Percentiles rank a stretch among this genome's conserved stretches.
These are phyloP conservation scores for Logfia minima DNA, from an alignment of 129 eudicot genomes.

Conservation along the genomic window DNA sequence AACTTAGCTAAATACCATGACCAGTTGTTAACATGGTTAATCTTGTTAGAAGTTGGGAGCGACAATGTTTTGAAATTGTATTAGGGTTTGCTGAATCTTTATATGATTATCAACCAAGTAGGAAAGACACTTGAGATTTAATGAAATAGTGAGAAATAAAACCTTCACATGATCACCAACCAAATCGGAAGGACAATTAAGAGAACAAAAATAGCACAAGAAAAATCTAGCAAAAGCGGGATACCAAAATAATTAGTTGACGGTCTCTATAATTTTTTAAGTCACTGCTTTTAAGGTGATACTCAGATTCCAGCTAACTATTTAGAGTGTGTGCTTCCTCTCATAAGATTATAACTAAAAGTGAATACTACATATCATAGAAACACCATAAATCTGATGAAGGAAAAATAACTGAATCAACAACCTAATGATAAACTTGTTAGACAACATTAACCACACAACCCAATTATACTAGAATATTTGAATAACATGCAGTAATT, in stretches of 20 bases:
- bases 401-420: not conserved
- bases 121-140: no score
- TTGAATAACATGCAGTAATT: not conserved
- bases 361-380: no score
- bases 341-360: no score
- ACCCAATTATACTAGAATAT: not conserved
- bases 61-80: not conserved
- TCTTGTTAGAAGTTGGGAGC: not conserved
- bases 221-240: not conserved
- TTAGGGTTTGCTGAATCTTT: not conserved
- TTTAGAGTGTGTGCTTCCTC: no score
- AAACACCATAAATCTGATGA: no score
- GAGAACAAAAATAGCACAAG: not conserved
- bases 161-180: not conserved
- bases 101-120: no score
- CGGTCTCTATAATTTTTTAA: no score
- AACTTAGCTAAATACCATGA: not conserved
- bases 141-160: not conserved
- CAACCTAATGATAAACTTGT: not conserved
- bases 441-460: not conserved
- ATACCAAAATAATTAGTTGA: not conserved
- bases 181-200: not conserved
- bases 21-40: not conserved
- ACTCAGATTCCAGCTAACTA: not conserved
- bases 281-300: no score